phyloP scores from a whole-genome alignment of 352 stramenopile genomes.

The Globisporangium nunn region DNA sequence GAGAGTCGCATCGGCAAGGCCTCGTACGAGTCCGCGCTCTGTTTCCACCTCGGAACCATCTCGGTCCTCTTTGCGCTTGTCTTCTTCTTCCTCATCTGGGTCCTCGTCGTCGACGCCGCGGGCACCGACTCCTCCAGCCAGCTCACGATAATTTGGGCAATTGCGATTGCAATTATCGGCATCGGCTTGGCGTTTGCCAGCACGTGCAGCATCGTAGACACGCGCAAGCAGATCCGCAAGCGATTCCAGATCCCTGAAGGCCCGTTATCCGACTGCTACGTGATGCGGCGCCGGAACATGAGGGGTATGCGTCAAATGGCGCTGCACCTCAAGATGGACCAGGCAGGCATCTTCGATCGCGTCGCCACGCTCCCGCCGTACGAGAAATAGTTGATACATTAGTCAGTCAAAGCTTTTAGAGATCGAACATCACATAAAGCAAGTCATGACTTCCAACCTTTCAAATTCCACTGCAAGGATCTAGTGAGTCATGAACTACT shows the following conservation, averaged over 20 bases:
- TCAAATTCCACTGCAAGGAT: too few species aligned
- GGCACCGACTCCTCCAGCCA: too few species aligned
- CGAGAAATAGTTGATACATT: background rate
- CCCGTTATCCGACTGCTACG: background rate
- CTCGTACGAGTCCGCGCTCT: constrained; percentile 17
- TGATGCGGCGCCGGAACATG: constrained; percentile 13
- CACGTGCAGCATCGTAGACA: background rate
- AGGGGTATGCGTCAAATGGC: constrained; percentile 28
- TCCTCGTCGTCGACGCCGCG: too few species aligned
- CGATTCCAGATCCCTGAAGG: background rate
- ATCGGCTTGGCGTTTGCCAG: background rate
- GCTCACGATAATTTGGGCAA: too few species aligned
- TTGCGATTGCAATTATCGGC: background rate
- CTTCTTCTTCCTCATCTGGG: too few species aligned
- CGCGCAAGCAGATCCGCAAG: background rate
- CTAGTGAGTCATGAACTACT: too few species aligned
- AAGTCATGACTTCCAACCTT: too few species aligned
- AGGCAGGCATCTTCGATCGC: constrained; percentile 6
- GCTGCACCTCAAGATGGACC: constrained; percentile 27
- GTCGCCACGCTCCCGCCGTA: constrained; percentile 24
- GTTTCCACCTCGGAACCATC: too few species aligned
- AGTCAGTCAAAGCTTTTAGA: too few species aligned
- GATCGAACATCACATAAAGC: too few species aligned
- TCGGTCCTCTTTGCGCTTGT: too few species aligned
- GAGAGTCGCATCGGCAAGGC: constrained; percentile 19